Percentiles rank a stretch among this genome's conserved stretches.
Evolutionary conservation across 345 rosid species (phyloP).

Genomic region (Nasturtium officinale): DNA sequence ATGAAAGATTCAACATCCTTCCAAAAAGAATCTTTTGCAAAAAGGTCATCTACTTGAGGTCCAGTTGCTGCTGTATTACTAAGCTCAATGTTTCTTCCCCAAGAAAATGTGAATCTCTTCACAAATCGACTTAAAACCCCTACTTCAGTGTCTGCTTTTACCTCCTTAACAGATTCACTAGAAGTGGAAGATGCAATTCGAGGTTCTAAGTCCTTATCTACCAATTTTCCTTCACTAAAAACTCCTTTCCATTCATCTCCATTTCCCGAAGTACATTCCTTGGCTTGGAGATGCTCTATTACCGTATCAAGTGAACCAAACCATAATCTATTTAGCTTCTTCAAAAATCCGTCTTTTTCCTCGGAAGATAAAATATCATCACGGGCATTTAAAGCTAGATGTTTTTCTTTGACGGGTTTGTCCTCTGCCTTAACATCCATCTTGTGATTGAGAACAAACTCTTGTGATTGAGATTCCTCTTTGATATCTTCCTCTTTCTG

Average conservation of each 20-base stretch:
- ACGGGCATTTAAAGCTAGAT: conserved; percentile 17
- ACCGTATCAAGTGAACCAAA: conserved; percentile 46
- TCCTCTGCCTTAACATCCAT: conserved; percentile 24
- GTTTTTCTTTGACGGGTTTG: conserved; percentile 13
- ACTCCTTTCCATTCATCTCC: conserved; percentile 31
- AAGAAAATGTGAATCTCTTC: conserved; percentile 43
- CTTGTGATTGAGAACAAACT: neutral
- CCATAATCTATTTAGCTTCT: conserved; percentile 50
- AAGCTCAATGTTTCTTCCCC: conserved; percentile 37
- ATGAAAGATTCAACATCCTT: conserved; percentile 60
- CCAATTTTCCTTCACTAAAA: conserved; percentile 16
- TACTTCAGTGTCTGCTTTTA: conserved; percentile 34
- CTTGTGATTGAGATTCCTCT: conserved; percentile 30
- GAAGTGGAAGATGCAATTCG: conserved; percentile 22
- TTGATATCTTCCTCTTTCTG: conserved; percentile 33
- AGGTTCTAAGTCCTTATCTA: conserved; percentile 34
- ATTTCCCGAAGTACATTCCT: conserved; percentile 30
- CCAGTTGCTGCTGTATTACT: conserved; percentile 41
- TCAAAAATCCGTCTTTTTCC: conserved; percentile 41
- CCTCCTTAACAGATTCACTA: conserved; percentile 36
- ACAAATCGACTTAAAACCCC: conserved; percentile 40
- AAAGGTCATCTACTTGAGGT: conserved; percentile 37
- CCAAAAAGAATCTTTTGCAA: conserved; percentile 60
- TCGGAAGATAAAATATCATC: conserved; percentile 27
- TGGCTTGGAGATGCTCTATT: conserved; percentile 24